Base-by-base conservation (phyloP, 176 grass and related monocot genomes). In the Oryza glumipatula region DNA sequence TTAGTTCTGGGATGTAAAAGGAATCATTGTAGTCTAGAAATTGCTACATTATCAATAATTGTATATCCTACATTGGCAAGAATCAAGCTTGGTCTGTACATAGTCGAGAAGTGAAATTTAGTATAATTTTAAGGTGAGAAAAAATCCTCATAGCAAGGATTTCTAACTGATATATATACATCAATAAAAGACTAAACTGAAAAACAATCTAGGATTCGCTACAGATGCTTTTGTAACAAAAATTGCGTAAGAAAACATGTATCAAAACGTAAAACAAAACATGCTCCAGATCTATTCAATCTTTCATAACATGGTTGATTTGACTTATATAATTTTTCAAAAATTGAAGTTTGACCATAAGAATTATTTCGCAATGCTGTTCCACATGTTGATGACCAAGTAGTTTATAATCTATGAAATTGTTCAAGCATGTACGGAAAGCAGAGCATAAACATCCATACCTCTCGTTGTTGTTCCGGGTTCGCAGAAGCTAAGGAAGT, bases 391-490 rank as follows among this genome's bases (percentile, higher is more conserved):
- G 6, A 39, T 52, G 14, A 17, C 49, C 15, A 11, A 0, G 0
- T 54, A 54, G 3, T 14, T 54, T 12, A 54, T 56, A 21, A 21
- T 56, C 1, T 56, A 0, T 15, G 52, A 19, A 56, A 3, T 15
- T 49, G 47, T 49, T 49, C 47, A 49, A 14, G 4, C 17, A 56
- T 14, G 52, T 19, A 21, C 16, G 1, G 52, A 56, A 56, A 56
- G 17, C 17, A 56, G 52, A 56, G 17, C 2, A 56, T 11, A 60
- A 60, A 8, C 3, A 73, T 72, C 10, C 26, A 36, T 89, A 89
- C 90, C 45, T 36, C 2, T 58, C 65, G 56, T 89, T 92, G 73
- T 5, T 80, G 61, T 13, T 48, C 79, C 1, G 78, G 79, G 9
- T 48, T 22, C 19, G 73, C 60, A 5, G 86, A 88, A 74, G 82